Percentiles rank a stretch among this genome's conserved stretches.
Evolutionary conservation across 345 rosid genomes (phyloP).

Genomic region (Euphorbia tirucalli): DNA sequence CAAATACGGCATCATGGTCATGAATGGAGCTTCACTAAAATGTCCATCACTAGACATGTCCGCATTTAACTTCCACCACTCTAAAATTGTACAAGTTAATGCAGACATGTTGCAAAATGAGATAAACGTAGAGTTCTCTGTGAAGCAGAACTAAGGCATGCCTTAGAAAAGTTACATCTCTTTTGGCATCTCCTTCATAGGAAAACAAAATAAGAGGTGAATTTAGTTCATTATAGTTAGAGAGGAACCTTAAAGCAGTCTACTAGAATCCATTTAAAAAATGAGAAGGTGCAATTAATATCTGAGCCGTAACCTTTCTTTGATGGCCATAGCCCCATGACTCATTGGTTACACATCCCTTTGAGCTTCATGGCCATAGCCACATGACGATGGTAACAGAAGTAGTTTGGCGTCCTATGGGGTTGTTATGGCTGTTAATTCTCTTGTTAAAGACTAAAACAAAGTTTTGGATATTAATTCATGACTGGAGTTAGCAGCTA

Average conservation of each 20-base stretch:
- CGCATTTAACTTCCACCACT: neutral
- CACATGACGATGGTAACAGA: neutral
- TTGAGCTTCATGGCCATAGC: neutral
- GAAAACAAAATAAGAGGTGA: neutral
- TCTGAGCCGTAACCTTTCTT: neutral
- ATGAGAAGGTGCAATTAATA: neutral
- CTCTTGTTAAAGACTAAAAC: constrained; percentile 1
- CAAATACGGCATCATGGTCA: neutral
- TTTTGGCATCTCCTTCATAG: neutral
- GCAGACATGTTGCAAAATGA: no score
- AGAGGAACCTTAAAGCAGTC: neutral
- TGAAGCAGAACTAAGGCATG: no score
- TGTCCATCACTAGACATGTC: neutral
- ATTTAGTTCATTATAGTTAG: neutral
- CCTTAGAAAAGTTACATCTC: no score
- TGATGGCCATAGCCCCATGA: neutral
- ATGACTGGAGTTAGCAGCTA: neutral
- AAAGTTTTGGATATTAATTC: neutral
- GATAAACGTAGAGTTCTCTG: no score
- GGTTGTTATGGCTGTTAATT: neutral
- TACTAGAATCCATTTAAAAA: no score
- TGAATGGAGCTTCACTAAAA: neutral
- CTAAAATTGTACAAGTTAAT: no score
- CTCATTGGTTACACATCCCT: neutral
- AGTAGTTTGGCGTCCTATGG: neutral